Base-by-base conservation (phyloP, 139 green algal genomes). In the Coccomyxa sp. region DNA sequence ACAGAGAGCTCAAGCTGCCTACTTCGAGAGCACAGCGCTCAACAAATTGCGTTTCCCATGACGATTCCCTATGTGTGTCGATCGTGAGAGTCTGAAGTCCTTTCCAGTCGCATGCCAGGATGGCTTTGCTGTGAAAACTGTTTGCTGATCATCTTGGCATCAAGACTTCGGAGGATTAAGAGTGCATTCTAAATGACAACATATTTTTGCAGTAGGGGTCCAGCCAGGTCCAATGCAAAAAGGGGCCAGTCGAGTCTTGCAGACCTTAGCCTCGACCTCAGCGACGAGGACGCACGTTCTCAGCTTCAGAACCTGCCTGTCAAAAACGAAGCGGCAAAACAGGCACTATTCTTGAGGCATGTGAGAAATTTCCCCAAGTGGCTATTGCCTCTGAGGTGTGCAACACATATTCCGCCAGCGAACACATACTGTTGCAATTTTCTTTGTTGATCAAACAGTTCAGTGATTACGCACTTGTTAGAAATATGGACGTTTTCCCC, bases 381-480 rank as follows among this genome's bases (percentile, higher is more conserved):
- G 88, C 81, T 60, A 10, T 67, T 88, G 31, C 67, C 82, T 57
- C 83, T 91, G 32, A 87, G 82, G 85, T 86, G 58, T 27, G 84
- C 23, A 81, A 15, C 78, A 79, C 78, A 79, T n/a, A 51, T 30
- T 28, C 78, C 32, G 0, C 74, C 79, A 58, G 10, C 17, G 13
- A 79, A 67, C 14, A 63, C 67, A 32, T 31, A 25, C 11, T 71
- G 25, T 67, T 75, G 67, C 74, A 81, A 25, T 38, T 21, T 81
- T 21, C 38, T 51, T 51, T 51, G 3, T 51, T 3, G 38, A 51
- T 51, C 38, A 51, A 77, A 25, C 25, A 27, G 59, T 82, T 57
- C 11, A 10, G 13, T 57, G 60, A 66, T 15, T 10, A 14, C 45
- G 30, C 82, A 13, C 0, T 85, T 27, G 60, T 80, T 31, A 1